phyloP scores from a whole-genome alignment of 208 protist species.

The Herpetomonas samuelpessoai region DNA sequence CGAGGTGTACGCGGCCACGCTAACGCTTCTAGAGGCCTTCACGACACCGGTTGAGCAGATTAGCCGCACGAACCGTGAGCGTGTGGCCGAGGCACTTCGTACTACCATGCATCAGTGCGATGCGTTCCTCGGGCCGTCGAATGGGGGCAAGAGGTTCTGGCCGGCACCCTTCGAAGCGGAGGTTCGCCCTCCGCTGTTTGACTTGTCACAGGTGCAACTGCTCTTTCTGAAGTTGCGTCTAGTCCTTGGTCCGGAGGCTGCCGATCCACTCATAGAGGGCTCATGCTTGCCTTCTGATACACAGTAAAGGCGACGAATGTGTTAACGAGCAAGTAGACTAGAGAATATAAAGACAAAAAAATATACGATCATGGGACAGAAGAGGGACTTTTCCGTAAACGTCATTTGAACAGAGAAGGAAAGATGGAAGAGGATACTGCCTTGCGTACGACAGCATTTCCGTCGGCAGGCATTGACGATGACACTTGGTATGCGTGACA shows the following conservation, averaged over 20 bases:
- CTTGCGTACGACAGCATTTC: too few relatives aligned
- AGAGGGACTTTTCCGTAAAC: too few relatives aligned
- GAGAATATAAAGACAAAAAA: too few relatives aligned
- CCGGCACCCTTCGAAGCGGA: not conserved
- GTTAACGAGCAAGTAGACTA: too few relatives aligned
- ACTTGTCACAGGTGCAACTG: not conserved
- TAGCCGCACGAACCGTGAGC: not conserved
- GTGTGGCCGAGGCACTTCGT: not conserved
- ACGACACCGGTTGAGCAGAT: not conserved
- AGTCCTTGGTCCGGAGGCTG: constrained; percentile 1
- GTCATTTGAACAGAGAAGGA: too few relatives aligned
- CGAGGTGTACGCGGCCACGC: constrained; percentile 20
- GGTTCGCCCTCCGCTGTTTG: constrained; percentile 3
- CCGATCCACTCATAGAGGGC: too few relatives aligned
- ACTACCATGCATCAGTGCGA: not conserved
- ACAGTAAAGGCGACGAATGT: too few relatives aligned
- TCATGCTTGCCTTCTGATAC: too few relatives aligned
- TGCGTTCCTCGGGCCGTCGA: not conserved
- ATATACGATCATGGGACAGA: too few relatives aligned
- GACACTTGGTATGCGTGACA: too few relatives aligned
- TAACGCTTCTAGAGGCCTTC: constrained; percentile 52
- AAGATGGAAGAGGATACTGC: too few relatives aligned
- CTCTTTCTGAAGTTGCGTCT: constrained; percentile 2
- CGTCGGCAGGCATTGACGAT: too few relatives aligned
- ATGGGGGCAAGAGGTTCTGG: not conserved